phyloP scores from a whole-genome alignment of 1,284 basidiomycete species.

The Trichosporon coremiiforme region DNA sequence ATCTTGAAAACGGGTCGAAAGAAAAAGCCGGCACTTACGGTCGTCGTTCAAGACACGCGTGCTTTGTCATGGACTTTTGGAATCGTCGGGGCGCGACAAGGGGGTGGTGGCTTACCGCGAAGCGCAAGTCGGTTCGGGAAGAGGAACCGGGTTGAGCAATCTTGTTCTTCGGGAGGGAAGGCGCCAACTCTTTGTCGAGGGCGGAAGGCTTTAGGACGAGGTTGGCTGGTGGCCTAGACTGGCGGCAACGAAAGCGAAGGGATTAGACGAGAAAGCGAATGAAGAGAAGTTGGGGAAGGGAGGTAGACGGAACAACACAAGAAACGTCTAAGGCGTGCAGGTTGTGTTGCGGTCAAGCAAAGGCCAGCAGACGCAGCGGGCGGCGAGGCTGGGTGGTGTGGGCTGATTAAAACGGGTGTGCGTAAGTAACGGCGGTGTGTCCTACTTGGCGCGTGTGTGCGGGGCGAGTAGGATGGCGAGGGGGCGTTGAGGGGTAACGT shows the following conservation, averaged over 20 bases:
- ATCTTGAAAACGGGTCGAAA: conserved; percentile 13
- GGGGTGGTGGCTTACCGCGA: conserved; percentile 1
- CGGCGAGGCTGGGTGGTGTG: neutral
- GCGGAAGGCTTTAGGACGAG: neutral
- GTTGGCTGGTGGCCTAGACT: conserved; percentile 4
- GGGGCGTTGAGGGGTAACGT: neutral
- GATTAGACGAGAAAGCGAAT: neutral
- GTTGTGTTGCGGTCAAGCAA: neutral
- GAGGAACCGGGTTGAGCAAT: neutral
- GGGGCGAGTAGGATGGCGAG: neutral
- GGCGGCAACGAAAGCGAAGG: conserved; percentile 1
- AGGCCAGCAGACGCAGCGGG: neutral
- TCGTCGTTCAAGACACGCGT: conserved; percentile 15
- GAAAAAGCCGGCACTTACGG: conserved; percentile 17
- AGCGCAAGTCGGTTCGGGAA: conserved; percentile 5
- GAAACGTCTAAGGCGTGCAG: conserved; percentile 16
- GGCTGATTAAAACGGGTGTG: conserved; percentile 5
- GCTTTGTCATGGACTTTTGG: conserved; percentile 11
- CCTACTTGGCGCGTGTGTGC: neutral
- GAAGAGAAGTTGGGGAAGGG: neutral
- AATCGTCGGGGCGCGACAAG: conserved; percentile 9
- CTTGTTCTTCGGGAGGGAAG: conserved; percentile 5
- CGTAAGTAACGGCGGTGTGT: conserved; percentile 1
- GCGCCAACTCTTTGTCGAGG: conserved; percentile 6
- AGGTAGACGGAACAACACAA: neutral